Base-by-base conservation (phyloP, 805 yeast species). In the Nakazawaea pomicola region DNA sequence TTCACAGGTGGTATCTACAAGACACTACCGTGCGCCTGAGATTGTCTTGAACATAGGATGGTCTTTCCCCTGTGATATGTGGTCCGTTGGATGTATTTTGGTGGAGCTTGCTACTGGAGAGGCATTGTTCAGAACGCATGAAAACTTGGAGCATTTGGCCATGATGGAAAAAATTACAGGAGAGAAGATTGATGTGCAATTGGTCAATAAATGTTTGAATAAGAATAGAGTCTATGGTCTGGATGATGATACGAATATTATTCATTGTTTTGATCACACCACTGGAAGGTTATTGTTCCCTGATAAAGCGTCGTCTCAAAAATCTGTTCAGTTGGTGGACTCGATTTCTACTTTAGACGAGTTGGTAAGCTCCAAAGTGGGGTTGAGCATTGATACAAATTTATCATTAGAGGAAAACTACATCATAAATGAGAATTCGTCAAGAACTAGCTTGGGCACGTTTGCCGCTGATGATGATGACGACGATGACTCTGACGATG, bases 1-100 rank as follows among this genome's bases (percentile, higher is more conserved):
- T 67, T 80, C 95, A 3, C 78, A 84, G 16, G 80, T 93, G 12
- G 96, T 93, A 9, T 86, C 96, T 6, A 93, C 99, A 1, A 72
- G 99, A 37, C 99, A 93, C 61, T 93, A 93, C 60, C 68, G 99
- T 40, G 99, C 99, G 0, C 99, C 99, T 0, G 99, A 93, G 58
- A 89, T 93, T 48, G 88, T 91, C 1, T 64, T 93, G 23, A 96
- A 96, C 1, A 72, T 77, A n/a, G 96, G 97, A 15, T 93, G 99
- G 98, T 84, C 96, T 6, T 89, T 75, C 52, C 95, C 97, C 1
- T 91, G 98, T 60, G 99, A 93, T 59, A 68, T 91, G 65, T 93
- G 99, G 99, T 86, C 96, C 1, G 71, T 93, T 33, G 99, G 96
- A 1, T 91, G 98, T 60, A 87, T 93, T 12, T 64, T 93, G 27